Evolutionary conservation across 805 yeast species (phyloP).

Genomic region (Candida suzukii): DNA sequence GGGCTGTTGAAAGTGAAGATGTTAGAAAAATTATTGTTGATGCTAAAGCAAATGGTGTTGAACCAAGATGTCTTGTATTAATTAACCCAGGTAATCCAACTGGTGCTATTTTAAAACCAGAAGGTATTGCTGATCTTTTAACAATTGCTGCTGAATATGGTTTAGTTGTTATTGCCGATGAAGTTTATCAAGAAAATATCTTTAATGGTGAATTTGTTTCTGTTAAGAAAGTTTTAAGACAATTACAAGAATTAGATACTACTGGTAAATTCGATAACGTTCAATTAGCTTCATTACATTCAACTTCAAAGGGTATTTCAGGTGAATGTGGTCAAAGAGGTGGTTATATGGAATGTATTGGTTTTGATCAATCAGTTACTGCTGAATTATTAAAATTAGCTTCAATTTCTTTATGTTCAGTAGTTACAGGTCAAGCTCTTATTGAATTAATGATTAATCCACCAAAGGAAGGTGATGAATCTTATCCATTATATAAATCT

Average conservation of each 20-base stretch:
- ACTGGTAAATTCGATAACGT: constrained; percentile 58
- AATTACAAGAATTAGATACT: constrained; percentile 46
- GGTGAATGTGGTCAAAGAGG: constrained; percentile 99
- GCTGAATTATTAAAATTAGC: constrained; percentile 78
- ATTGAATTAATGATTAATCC: constrained; percentile 93
- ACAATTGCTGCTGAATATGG: constrained; percentile 80
- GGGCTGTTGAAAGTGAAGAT: constrained; percentile 75
- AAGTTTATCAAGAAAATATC: constrained; percentile 93
- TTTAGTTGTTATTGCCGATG: constrained; percentile 88
- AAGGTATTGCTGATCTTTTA: constrained; percentile 64
- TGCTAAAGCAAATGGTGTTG: constrained; percentile 44
- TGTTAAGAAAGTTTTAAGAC: constrained; percentile 70
- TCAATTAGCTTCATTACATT: constrained; percentile 88
- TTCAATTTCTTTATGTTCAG: constrained; percentile 88
- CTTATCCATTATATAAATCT: constrained; percentile 55
- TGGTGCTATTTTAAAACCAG: constrained; percentile 68
- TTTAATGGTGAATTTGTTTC: constrained; percentile 79
- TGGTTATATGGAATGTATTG: constrained; percentile 93
- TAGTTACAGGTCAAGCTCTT: constrained; percentile 89
- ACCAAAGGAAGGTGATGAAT: constrained; percentile 70
- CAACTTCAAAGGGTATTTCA: constrained; percentile 95
- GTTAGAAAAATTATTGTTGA: constrained; percentile 47
- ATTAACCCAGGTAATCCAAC: constrained; percentile 99
- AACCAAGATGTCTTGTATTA: constrained; percentile 76
- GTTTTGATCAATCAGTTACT: constrained; percentile 64